Evolutionary conservation across 1,284 basidiomycete genomes (phyloP), one percentile per base, ranked within the genome.

Genomic region (Naganishia albida): DNA sequence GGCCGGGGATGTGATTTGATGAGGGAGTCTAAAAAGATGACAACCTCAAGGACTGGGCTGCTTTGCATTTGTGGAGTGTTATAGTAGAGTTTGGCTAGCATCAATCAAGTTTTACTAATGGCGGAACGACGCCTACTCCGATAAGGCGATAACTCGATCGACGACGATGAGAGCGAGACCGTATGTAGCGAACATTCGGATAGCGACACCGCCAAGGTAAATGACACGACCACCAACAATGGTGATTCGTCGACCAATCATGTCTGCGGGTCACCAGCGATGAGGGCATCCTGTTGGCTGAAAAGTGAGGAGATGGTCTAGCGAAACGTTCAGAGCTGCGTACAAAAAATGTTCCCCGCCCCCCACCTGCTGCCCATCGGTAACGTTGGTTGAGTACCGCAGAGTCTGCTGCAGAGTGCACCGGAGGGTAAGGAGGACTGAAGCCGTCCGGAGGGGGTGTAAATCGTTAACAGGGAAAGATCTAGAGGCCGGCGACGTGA

Each of bases 141-240:
- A 82, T 71, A 70, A 81, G 12, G 80, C 78, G 57, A 82, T 70
- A 43, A 80, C 67, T 67, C 81, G 77, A 69, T 81, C 81, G 20
- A 77, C 78, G 42, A 77, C 74, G 42, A 79, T 73, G 55, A 75
- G 70, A 7, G 75, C 78, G 39, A 80, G 73, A 66, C 72, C 76
- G 20, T 65, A 39, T 18, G 77, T 73, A 55, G 77, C 78, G 53
- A 90, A 89, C 78, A 76, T 75, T 72, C 81, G 81, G 39, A 82
- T 74, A 62, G 80, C 71, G 70, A 79, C 79, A 66, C 81, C 81
- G 68, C 79, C 57, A 55, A 73, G 63, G 72, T 80, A 81, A 70
- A 81, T 69, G 51, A 48, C 65, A 66, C 80, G 80, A 38, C 77
- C 80, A 2, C 73, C 56, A 56, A 81, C 73, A 63, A 80, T 77